A percentile compares a stretch with the other conserved stretches of the same genome.
Evolutionary conservation across 2,329 filamentous ascomycete genomes (phyloP).

Genomic region (Epichloe glyceriae): DNA sequence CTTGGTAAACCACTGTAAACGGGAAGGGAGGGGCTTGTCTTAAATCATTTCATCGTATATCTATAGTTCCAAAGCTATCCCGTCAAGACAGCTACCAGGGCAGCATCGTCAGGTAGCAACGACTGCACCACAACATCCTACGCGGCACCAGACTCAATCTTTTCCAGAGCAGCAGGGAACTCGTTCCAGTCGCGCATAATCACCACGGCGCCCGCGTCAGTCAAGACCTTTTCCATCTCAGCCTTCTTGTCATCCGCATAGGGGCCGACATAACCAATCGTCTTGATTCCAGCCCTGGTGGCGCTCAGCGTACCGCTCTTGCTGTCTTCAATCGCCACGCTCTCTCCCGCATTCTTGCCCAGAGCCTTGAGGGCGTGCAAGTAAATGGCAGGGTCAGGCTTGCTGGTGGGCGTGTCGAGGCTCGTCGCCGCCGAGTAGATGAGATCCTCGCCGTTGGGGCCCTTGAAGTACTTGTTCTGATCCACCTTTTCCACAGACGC

Average conservation of each 20-base stretch:
- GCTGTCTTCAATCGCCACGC: constrained; percentile 77
- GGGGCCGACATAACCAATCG: constrained; percentile 75
- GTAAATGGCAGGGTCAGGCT: constrained; percentile 87
- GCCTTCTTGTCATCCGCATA: constrained; percentile 50
- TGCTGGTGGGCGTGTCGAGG: constrained; percentile 67
- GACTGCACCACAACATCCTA: not conserved
- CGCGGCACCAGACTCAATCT: constrained; percentile 28
- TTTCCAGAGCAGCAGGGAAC: constrained; percentile 34
- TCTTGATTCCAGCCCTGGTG: constrained; percentile 63
- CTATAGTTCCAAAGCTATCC: not conserved
- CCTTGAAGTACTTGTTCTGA: constrained; percentile 63
- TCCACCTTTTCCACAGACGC: constrained; percentile 69
- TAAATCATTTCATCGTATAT: no score
- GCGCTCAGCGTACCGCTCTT: constrained; percentile 68
- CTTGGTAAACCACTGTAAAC: no score
- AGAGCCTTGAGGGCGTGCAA: constrained; percentile 61
- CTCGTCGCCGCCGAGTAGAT: constrained; percentile 76
- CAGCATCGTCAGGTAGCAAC: not conserved
- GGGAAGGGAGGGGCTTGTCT: no score
- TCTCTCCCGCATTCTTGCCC: constrained; percentile 57
- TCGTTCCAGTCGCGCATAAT: constrained; percentile 50
- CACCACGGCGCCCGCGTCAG: constrained; percentile 46
- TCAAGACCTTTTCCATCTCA: constrained; percentile 51
- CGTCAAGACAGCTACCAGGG: not conserved
- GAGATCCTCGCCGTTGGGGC: constrained; percentile 36